These are phyloP conservation scores for Pseudogymnoascus sp. DNA, from an alignment of 2,329 filamentous ascomycete genomes.

Conservation along the genomic window DNA sequence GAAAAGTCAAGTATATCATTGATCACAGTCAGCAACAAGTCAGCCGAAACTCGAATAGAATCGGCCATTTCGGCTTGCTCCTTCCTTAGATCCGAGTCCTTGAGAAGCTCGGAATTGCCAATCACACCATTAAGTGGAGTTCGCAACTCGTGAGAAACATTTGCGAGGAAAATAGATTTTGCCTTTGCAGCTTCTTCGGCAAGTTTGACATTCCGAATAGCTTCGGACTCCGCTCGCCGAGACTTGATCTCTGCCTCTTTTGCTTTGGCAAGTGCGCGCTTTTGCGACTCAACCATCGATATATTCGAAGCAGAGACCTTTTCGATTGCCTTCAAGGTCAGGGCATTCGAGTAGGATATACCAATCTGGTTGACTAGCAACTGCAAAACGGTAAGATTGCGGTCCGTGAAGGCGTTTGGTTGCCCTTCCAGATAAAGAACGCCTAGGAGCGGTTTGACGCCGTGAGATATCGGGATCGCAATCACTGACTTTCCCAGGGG, in stretches of 20 bases:
- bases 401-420: conserved; percentile 69
- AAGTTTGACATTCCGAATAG: conserved; percentile 70
- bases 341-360: conserved; percentile 62
- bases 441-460: conserved; percentile 61
- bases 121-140: conserved; percentile 84
- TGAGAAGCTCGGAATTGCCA: conserved; percentile 76
- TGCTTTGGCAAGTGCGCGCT: conserved; percentile 64
- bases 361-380: conserved; percentile 73
- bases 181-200: conserved; percentile 78
- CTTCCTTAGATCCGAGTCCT: conserved; percentile 65
- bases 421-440: conserved; percentile 70
- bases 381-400: conserved; percentile 59
- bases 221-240: conserved; percentile 67
- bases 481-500: conserved; percentile 68
- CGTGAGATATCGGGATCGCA: conserved; percentile 71
- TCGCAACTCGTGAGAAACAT: conserved; percentile 73
- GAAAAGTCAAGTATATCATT: conserved; percentile 96
- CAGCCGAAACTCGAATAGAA: conserved; percentile 77
- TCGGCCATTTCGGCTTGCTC: conserved; percentile 83
- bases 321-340: conserved; percentile 63
- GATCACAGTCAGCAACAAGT: conserved; percentile 83
- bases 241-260: conserved; percentile 68
- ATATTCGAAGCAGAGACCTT: conserved; percentile 72
- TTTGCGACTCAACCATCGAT: conserved; percentile 71
- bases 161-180: conserved; percentile 73